Evolutionary conservation across 257 asterid species (phyloP), one percentile per base, ranked within the genome.

Genomic region (Catharanthus roseus): DNA sequence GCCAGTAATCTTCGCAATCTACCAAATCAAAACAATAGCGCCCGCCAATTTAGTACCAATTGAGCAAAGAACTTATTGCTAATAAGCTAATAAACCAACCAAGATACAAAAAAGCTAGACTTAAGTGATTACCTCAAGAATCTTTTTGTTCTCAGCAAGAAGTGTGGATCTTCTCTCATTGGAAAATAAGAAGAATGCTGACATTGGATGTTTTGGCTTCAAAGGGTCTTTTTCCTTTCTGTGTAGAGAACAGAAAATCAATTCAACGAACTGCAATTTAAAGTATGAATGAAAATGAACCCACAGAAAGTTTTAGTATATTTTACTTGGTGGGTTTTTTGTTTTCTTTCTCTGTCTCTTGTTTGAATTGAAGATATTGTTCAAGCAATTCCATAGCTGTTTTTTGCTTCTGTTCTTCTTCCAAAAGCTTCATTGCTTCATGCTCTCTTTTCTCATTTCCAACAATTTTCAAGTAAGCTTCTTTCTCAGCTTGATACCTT

Each of bases 221-320:
- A 86, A 72, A 10, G 97, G 97, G 72, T 93, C 97, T 36, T 85
- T 93, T 72, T 89, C 98, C 83, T 90, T 93, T 90, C 96, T 93
- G 39, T 49, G 16, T 24, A 56, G 21, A n/a, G 18, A 16, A 49
- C 26, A 41, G 2, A 54, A 38, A 38, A 29, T 38, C 42, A 62
- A 34, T 23, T 57, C 61, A 45, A 33, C 21, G 21, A 44, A 29
- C 6, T 5, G 9, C 21, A 23, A 34, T 45, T 3, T 47, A 45
- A 29, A n/a, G n/a, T n/a, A n/a, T n/a, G n/a, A n/a, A n/a, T 44
- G 0, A 1, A 51, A 10, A 31, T 33, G 28, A 11, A 55, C 26
- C 6, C 42, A 54, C 19, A 5, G 13, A 16, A 2, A 4, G 29
- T 13, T 1, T 50, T n/a, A 54, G 36, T 23, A 72, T 29, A 38